Evolutionary conservation across 2,329 filamentous ascomycete species (phyloP).

Genomic region (Colletotrichum acutatum): DNA sequence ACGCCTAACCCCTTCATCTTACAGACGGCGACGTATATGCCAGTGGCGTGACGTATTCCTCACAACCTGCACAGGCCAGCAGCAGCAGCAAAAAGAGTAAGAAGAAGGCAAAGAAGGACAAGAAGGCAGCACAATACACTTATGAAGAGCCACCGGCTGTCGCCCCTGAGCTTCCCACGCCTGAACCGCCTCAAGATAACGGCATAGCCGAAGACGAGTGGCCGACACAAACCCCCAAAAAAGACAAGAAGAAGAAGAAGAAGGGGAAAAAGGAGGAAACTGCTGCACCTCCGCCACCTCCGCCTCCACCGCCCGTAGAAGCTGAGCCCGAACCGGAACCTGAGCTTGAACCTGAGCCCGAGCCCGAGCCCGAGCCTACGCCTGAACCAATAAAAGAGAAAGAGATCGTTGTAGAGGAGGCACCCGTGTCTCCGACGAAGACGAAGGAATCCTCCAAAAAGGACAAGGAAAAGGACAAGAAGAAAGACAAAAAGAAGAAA

Average conservation of each 20-base stretch:
- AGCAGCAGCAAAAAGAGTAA: conserved; percentile 32
- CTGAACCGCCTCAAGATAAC: conserved; percentile 14
- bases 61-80: conserved; percentile 15
- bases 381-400: conserved; percentile 16
- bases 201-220: conserved; percentile 29
- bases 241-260: conserved; percentile 35
- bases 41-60: conserved; percentile 25
- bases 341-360: conserved; percentile 7
- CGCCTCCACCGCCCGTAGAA: conserved; percentile 12
- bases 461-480: conserved; percentile 33
- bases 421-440: conserved; percentile 1
- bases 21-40: conserved; percentile 29
- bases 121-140: conserved; percentile 14
- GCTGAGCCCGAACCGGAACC: conserved; percentile 1
- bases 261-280: conserved; percentile 24
- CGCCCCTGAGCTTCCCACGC: not conserved
- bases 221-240: conserved; percentile 24
- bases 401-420: not conserved
- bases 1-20: not conserved
- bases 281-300: not conserved
- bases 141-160: conserved; percentile 1
- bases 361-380: not conserved
- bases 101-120: conserved; percentile 38
- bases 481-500: conserved; percentile 34
- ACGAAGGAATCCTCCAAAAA: conserved; percentile 27